These are phyloP conservation scores for Eucommia ulmoides DNA, from an alignment of 257 asterid genomes.

Conservation along the genomic window DNA sequence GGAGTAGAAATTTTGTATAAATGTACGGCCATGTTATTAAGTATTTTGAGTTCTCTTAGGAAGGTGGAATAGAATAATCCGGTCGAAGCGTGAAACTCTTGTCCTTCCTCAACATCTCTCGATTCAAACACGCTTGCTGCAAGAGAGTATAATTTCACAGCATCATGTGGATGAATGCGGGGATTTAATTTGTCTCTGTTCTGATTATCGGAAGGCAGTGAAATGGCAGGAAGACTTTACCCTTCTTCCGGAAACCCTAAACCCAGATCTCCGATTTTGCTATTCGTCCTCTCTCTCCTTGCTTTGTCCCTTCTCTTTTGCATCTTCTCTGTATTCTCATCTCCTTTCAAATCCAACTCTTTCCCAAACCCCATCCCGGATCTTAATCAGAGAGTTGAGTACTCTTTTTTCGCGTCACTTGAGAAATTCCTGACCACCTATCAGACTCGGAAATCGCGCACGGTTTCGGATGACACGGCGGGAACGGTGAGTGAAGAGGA, in stretches of 20 bases:
- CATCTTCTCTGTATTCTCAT: slow-evolving; percentile 16
- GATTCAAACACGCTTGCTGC: too few species aligned
- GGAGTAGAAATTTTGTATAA: too few species aligned
- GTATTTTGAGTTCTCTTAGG: too few species aligned
- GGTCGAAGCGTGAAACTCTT: too few species aligned
- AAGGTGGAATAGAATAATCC: too few species aligned
- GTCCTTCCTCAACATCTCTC: too few species aligned
- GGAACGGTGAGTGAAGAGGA: slow-evolving; percentile 21
- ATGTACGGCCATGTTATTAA: too few species aligned
- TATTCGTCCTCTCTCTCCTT: slow-evolving; percentile 25
- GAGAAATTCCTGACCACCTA: slow-evolving; percentile 44
- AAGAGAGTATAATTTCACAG: too few species aligned
- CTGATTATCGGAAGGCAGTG: too few species aligned
- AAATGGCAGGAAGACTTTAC: slow-evolving; percentile 67
- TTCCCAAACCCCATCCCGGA: not conserved
- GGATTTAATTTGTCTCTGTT: too few species aligned
- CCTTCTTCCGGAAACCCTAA: slow-evolving; percentile 15
- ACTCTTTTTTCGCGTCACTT: slow-evolving; percentile 71
- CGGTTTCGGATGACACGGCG: slow-evolving; percentile 29
- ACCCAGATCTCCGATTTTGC: slow-evolving; percentile 36
- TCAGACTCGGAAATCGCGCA: slow-evolving; percentile 19
- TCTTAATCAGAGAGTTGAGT: slow-evolving; percentile 28
- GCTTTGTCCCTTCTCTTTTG: slow-evolving; percentile 38
- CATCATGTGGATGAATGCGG: too few species aligned
- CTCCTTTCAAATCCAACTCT: slow-evolving; percentile 21